Conservation (phyloP, 225 moss, liverwort and hornwort species). For the Sphagnum contortum region DNA sequence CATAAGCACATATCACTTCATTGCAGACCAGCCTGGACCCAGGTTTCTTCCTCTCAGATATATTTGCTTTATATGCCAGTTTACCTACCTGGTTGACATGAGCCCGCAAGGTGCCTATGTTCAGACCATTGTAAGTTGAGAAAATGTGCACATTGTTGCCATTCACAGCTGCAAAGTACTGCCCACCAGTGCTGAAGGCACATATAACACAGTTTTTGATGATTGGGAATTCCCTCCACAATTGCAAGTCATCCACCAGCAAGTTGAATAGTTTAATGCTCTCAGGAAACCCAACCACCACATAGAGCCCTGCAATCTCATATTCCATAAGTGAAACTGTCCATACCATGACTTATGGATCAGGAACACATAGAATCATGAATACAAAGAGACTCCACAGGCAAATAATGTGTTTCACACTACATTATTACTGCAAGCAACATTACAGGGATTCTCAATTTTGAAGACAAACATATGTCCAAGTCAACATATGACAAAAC, state of each 20-base stretch:
- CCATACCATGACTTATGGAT: too few relatives aligned
- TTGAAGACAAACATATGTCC: too few relatives aligned
- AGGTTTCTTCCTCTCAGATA: too few relatives aligned
- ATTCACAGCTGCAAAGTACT: slow-evolving; percentile 56
- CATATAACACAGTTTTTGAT: slow-evolving; percentile 66
- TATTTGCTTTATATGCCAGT: too few relatives aligned
- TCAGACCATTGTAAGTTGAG: slow-evolving; percentile 49
- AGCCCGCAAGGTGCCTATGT: slow-evolving; percentile 43
- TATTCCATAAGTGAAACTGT: slow-evolving; percentile 3
- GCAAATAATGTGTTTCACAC: too few relatives aligned
- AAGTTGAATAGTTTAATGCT: slow-evolving; percentile 48
- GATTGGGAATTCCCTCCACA: slow-evolving; percentile 52
- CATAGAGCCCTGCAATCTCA: slow-evolving; percentile 42
- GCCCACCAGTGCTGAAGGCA: slow-evolving; percentile 64
- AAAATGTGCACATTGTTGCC: slow-evolving; percentile 52
- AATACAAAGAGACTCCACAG: too few relatives aligned
- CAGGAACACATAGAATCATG: too few relatives aligned
- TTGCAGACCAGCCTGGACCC: too few relatives aligned
- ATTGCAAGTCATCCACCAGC: slow-evolving; percentile 50
- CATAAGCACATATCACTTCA: neutral
- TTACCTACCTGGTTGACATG: slow-evolving; percentile 53
- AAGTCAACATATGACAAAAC: too few relatives aligned
- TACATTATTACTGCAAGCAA: too few relatives aligned
- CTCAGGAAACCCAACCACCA: slow-evolving; percentile 54
- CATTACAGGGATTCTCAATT: too few relatives aligned